Conservation (phyloP, 768 basidiomycete species). For the Boletus bicolor region DNA sequence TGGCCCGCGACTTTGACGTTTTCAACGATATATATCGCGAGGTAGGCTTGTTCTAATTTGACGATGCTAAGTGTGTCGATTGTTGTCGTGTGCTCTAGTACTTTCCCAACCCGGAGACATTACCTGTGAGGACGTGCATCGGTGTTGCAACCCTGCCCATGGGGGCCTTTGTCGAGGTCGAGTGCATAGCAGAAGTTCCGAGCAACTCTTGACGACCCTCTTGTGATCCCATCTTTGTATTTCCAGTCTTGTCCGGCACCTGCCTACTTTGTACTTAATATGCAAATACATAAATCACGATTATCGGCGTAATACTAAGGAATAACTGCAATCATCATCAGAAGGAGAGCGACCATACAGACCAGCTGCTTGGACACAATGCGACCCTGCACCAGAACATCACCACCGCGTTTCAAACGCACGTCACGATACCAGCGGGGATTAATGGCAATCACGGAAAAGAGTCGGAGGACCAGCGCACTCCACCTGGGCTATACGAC, state of each 20-base stretch:
- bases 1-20: conserved; percentile 34
- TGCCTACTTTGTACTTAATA: no score
- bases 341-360: neutral
- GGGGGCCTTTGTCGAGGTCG: conserved; percentile 57
- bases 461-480: neutral
- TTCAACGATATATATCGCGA: conserved; percentile 40
- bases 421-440: neutral
- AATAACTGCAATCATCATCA: neutral
- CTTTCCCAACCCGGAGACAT: conserved; percentile 37
- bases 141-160: conserved; percentile 52
- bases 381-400: neutral
- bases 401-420: conserved; percentile 8
- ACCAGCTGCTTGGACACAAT: neutral
- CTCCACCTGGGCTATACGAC: neutral
- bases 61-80: neutral
- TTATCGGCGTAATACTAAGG: neutral
- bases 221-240: neutral
- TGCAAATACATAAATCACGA: neutral
- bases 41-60: conserved; percentile 19
- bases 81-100: conserved; percentile 35
- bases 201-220: neutral
- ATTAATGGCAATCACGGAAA: conserved; percentile 9
- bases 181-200: conserved; percentile 49
- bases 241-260: no score
- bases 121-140: conserved; percentile 59